Conservation (phyloP, 345 rosid species). For the Citrus medica region DNA sequence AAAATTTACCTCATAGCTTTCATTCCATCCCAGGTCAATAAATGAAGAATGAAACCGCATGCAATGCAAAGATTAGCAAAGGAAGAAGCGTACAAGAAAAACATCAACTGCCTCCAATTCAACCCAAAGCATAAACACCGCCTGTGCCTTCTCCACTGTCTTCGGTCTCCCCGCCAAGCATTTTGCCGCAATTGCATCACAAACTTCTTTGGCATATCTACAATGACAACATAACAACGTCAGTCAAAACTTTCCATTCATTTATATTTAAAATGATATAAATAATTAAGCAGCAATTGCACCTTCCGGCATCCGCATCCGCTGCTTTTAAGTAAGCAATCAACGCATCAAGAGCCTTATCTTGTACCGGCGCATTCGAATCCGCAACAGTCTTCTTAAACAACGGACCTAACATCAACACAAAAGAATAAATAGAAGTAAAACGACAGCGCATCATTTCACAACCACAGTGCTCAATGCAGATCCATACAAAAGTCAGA, state of each 20-base stretch:
- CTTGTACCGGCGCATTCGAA: slow-evolving; percentile 99
- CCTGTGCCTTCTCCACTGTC: slow-evolving; percentile 95
- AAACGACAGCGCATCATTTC: slow-evolving; percentile 8
- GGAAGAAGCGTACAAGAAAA: slow-evolving; percentile 50
- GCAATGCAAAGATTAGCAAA: background rate
- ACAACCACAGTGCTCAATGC: slow-evolving; percentile 2
- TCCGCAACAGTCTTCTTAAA: slow-evolving; percentile 92
- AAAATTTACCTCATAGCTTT: background rate
- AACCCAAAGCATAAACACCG: slow-evolving; percentile 92
- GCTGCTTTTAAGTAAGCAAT: slow-evolving; percentile 85
- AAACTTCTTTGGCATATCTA: slow-evolving; percentile 89
- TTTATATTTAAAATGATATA: background rate
- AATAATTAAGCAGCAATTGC: slow-evolving; percentile 9
- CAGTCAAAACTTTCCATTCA: background rate
- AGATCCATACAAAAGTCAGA: slow-evolving; percentile 55
- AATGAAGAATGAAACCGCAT: background rate
- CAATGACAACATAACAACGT: slow-evolving; percentile 10
- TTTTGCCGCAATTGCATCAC: slow-evolving; percentile 90
- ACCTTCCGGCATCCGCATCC: slow-evolving; percentile 96
- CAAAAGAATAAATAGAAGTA: background rate
- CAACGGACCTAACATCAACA: slow-evolving; percentile 55
- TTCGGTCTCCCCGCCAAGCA: slow-evolving; percentile 94
- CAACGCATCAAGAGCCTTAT: slow-evolving; percentile 95
- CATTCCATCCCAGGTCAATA: background rate
- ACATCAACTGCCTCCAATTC: slow-evolving; percentile 95